Evolutionary conservation across 2,329 filamentous ascomycete species (phyloP).

Genomic region (Dissoconium aciculare): DNA sequence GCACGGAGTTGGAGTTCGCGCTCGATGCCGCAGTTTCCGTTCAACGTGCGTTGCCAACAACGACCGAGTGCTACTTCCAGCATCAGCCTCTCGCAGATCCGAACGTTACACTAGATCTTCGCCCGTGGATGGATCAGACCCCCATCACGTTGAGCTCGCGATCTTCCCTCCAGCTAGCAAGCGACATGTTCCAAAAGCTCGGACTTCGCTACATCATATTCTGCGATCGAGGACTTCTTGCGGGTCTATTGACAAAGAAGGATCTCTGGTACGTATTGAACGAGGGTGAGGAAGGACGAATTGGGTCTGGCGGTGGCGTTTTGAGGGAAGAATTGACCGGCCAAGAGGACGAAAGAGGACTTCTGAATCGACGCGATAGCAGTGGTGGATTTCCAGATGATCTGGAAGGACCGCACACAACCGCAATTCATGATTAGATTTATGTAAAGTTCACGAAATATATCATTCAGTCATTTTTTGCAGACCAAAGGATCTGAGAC

Average conservation of each 20-base stretch:
- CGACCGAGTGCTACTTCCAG: conserved; percentile 70
- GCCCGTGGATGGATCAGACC: conserved; percentile 98
- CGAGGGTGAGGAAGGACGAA: conserved; percentile 37
- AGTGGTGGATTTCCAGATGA: neutral
- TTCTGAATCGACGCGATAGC: conserved; percentile 16
- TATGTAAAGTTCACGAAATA: too few species aligned
- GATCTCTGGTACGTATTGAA: conserved; percentile 91
- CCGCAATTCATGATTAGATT: too few species aligned
- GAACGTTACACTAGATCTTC: conserved; percentile 62
- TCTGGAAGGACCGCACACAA: too few species aligned
- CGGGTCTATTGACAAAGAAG: conserved; percentile 88
- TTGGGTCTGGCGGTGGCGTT: conserved; percentile 20
- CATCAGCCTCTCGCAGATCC: conserved; percentile 73
- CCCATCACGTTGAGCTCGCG: conserved; percentile 75
- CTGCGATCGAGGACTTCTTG: conserved; percentile 62
- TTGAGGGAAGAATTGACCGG: conserved; percentile 24
- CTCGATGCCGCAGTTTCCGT: conserved; percentile 46
- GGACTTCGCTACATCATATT: conserved; percentile 85
- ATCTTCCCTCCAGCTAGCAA: conserved; percentile 66
- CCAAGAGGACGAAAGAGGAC: conserved; percentile 27
- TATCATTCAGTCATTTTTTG: too few species aligned
- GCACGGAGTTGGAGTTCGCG: conserved; percentile 75
- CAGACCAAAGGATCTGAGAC: too few species aligned
- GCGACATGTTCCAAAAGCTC: conserved; percentile 87
- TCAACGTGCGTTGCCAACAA: conserved; percentile 44